phyloP scores from a whole-genome alignment of 805 yeast species.

The Saturnispora saitoi region DNA sequence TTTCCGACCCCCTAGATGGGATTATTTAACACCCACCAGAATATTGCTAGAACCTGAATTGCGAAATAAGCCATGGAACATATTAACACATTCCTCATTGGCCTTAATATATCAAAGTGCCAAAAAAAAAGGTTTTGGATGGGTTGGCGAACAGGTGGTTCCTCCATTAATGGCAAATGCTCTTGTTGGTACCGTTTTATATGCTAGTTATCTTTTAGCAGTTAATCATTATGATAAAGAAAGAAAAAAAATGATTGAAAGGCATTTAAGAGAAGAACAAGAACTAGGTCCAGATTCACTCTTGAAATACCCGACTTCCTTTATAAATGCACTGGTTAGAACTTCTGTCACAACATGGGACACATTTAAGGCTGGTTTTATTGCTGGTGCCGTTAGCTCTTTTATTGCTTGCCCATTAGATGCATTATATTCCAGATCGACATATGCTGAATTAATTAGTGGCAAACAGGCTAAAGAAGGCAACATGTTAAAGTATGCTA shows the following conservation, averaged over 20 bases:
- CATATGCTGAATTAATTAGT: slow-evolving; percentile 61
- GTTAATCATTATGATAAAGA: slow-evolving; percentile 32
- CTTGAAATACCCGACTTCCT: slow-evolving; percentile 2
- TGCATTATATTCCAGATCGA: slow-evolving; percentile 77
- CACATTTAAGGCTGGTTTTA: slow-evolving; percentile 69
- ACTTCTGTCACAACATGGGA: slow-evolving; percentile 30
- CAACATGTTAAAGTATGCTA: slow-evolving; percentile 71
- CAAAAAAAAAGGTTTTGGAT: slow-evolving; percentile 53
- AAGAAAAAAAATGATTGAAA: slow-evolving; percentile 10
- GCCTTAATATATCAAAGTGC: slow-evolving; percentile 69
- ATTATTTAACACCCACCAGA: slow-evolving; percentile 65
- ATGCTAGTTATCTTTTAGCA: slow-evolving; percentile 67
- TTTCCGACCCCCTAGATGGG: slow-evolving; percentile 85
- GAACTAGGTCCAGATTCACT: slow-evolving; percentile 24
- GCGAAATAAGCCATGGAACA: slow-evolving; percentile 40
- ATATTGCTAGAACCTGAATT: slow-evolving; percentile 40
- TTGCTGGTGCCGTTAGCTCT: slow-evolving; percentile 86
- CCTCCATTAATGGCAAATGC: slow-evolving; percentile 89
- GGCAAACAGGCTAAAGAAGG: slow-evolving; percentile 43
- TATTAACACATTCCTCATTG: slow-evolving; percentile 67
- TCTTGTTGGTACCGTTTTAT: slow-evolving; percentile 78
- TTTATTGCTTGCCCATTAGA: slow-evolving; percentile 90
- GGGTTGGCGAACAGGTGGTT: slow-evolving; percentile 80
- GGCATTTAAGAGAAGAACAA: slow-evolving; percentile 13
- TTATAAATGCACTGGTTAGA: slow-evolving; percentile 6